Evolutionary conservation across 441 rosid genomes (phyloP).

Genomic region (Erysimum cheiri): DNA sequence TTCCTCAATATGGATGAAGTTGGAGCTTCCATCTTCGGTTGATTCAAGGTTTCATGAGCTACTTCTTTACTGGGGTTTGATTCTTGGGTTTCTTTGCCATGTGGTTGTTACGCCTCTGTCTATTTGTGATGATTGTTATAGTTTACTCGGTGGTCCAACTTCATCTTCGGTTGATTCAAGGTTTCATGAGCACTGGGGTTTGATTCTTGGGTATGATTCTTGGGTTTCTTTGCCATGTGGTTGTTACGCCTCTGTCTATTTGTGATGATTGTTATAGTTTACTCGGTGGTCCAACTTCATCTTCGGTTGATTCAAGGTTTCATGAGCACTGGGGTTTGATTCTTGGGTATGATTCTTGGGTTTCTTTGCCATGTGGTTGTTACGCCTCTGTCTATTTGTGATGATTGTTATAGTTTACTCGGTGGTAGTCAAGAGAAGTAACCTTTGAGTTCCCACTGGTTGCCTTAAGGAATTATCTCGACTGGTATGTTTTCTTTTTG

Average conservation of each 20-base stretch:
- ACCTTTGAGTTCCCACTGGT: neutral
- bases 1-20: neutral
- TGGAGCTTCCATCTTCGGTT: neutral
- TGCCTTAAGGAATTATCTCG: neutral
- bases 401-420: slow-evolving; percentile 1
- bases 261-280: too few species aligned
- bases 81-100: neutral
- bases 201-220: too few species aligned
- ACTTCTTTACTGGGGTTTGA: neutral
- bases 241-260: too few species aligned
- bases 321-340: too few species aligned
- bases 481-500: too few species aligned
- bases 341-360: too few species aligned
- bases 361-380: neutral
- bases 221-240: too few species aligned
- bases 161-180: too few species aligned
- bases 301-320: too few species aligned
- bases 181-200: too few species aligned
- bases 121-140: neutral
- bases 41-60: neutral
- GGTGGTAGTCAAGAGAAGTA: neutral
- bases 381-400: neutral
- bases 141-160: too few species aligned
- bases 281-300: too few species aligned
- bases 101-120: neutral